Conservation (phyloP, 495 filamentous ascomycete species). For the Collariella sp. region DNA sequence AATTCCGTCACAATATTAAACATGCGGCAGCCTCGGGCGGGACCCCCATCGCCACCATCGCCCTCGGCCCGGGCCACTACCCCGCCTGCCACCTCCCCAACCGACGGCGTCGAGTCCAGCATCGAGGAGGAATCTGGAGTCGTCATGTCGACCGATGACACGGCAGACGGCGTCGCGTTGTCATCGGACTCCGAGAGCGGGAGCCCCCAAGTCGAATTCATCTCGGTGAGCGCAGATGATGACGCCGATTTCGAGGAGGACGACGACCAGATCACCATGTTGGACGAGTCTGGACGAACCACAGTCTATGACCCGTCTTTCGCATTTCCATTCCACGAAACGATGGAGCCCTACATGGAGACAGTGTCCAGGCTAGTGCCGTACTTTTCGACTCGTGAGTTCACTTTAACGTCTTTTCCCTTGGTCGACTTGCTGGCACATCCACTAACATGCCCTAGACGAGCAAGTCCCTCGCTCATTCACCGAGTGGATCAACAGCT, state of each 20-base stretch:
- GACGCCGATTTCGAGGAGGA: conserved; percentile 23
- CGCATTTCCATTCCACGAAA: conserved; percentile 37
- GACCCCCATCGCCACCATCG: conserved; percentile 40
- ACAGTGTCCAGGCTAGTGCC: conserved; percentile 25
- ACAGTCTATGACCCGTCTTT: conserved; percentile 22
- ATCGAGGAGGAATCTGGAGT: conserved; percentile 37
- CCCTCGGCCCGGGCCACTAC: conserved; percentile 29
- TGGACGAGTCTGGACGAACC: conserved; percentile 14
- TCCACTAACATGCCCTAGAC: conserved; percentile 31
- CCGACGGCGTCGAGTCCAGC: conserved; percentile 29
- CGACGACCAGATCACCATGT: conserved; percentile 14
- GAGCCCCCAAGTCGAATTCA: conserved; percentile 31
- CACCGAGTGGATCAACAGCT: conserved; percentile 38
- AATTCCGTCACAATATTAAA: conserved; percentile 50
- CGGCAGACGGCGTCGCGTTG: conserved; percentile 22
- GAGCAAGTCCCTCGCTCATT: conserved; percentile 33
- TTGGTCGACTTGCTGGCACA: conserved; percentile 3
- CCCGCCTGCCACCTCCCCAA: conserved; percentile 6
- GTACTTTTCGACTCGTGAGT: conserved; percentile 35
- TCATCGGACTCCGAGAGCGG: conserved; percentile 31
- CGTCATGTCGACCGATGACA: conserved; percentile 27
- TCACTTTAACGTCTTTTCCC: conserved; percentile 1
- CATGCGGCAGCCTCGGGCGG: conserved; percentile 32
- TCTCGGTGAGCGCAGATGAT: conserved; percentile 27
- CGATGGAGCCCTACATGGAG: conserved; percentile 31